Percentiles rank a stretch among this genome's conserved stretches.
phyloP scores from a whole-genome alignment of 2,329 filamentous ascomycete genomes.

The Sarocladiaceae sp. region DNA sequence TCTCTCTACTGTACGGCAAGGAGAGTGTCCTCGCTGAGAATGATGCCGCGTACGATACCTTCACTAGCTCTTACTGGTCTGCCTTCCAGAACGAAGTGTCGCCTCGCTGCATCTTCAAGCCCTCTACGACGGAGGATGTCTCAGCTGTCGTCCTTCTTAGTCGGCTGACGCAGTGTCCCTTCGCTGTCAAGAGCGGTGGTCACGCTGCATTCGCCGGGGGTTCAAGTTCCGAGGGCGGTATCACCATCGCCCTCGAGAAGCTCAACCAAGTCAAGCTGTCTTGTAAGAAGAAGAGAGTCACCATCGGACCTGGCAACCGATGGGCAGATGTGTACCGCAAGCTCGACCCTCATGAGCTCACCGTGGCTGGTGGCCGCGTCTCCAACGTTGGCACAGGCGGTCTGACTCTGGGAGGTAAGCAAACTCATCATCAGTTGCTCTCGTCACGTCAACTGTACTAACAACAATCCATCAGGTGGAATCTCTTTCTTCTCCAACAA shows the following conservation, averaged over 20 bases:
- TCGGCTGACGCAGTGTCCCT: constrained; percentile 15
- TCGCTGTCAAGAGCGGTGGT: constrained; percentile 39
- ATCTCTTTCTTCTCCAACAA: neutral
- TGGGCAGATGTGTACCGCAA: constrained; percentile 33
- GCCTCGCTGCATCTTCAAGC: constrained; percentile 11
- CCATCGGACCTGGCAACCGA: constrained; percentile 30
- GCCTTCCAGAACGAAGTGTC: constrained; percentile 32
- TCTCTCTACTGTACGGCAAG: too few relatives aligned
- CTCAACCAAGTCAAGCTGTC: constrained; percentile 27
- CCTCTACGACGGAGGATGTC: constrained; percentile 13
- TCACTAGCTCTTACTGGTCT: too few relatives aligned
- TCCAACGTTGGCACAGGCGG: constrained; percentile 34
- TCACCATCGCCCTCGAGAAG: constrained; percentile 29
- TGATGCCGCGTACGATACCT: too few relatives aligned
- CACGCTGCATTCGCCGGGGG: constrained; percentile 34
- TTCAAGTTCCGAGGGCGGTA: constrained; percentile 28
- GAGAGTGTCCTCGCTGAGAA: too few relatives aligned
- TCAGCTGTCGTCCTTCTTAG: constrained; percentile 6
- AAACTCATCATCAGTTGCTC: neutral
- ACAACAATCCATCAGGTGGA: too few relatives aligned
- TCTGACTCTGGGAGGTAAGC: constrained; percentile 26
- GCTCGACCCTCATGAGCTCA: constrained; percentile 25
- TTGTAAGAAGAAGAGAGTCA: constrained; percentile 22
- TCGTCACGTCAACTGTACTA: neutral
- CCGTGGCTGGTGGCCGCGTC: constrained; percentile 33